A percentile compares a stretch with the other conserved stretches of the same genome.
Conservation (phyloP, 345 rosid genomes). For the Salix dunnii region DNA sequence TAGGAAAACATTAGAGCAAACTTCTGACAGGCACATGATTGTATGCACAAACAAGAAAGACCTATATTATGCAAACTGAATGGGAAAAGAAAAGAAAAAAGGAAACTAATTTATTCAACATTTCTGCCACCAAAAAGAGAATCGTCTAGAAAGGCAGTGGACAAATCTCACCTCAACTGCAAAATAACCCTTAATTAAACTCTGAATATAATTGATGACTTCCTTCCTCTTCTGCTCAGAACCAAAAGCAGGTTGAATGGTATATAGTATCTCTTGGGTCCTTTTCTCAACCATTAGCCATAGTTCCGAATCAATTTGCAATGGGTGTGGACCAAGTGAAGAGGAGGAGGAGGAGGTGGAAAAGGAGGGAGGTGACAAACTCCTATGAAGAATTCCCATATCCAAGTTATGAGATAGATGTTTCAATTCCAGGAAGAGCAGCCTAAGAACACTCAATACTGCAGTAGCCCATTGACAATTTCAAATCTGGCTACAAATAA, state of each 20-base stretch:
- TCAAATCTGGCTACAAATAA: neutral
- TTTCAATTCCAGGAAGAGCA: conserved; percentile 23
- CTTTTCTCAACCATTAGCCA: conserved; percentile 78
- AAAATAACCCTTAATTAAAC: conserved; percentile 48
- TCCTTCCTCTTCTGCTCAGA: conserved; percentile 66
- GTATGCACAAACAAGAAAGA: conserved; percentile 1
- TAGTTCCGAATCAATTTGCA: conserved; percentile 48
- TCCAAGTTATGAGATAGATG: conserved; percentile 20
- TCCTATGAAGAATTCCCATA: conserved; percentile 60
- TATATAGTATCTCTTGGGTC: conserved; percentile 61
- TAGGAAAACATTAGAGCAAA: conserved; percentile 8
- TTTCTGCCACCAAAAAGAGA: neutral
- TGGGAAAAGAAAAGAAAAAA: neutral
- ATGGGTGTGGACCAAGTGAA: conserved; percentile 27
- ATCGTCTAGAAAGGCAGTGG: neutral
- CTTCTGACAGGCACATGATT: neutral
- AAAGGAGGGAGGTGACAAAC: conserved; percentile 41
- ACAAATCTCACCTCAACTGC: conserved; percentile 60
- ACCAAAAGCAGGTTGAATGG: conserved; percentile 56
- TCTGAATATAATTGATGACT: conserved; percentile 51
- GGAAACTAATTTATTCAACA: neutral
- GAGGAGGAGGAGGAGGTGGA: conserved; percentile 27
- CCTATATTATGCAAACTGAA: neutral
- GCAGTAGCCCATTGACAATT: conserved; percentile 19
- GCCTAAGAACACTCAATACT: conserved; percentile 14